Base-by-base conservation (phyloP, 73 alveolate species). In the Blepharisma stoltei region DNA sequence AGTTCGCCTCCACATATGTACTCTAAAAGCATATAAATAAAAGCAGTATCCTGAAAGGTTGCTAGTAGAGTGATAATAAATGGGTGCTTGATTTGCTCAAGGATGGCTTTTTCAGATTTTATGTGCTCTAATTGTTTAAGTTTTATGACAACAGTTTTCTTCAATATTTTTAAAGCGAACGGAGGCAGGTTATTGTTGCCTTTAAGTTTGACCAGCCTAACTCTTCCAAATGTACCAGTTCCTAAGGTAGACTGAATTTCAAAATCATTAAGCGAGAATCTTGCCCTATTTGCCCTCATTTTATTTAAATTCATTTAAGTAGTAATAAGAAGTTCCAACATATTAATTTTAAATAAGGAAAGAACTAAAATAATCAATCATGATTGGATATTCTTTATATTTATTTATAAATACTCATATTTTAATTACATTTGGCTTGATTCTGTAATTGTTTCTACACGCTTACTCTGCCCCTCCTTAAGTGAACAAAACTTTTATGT, bases 1-100 rank as follows among this genome's bases (percentile, higher is more conserved):
- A 92, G 86, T 76, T 92, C 98, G 4, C 98, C 98, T 54, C 98
- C 98, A 68, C 90, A 78, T 6, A 92, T 91, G 73, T 89, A 92
- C 41, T 92, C 98, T 45, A 92, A 88, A 23, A 92, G 87, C 98
- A 92, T 92, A 81, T 86, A 92, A 23, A 92, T 89, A 54, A 88
- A 92, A 41, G 86, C 55, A 7, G 80, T 83, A 54, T 90, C 92
- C 76, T 92, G 87, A 79, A 92, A 92, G 18, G 95, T 85, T 32
- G 81, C 71, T 68, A 60, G 76, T 11, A 60, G 70, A 67, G 83
- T 37, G 5, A 69, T 69, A 43, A 46, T 88, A 67, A 89, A 89
- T n/a, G 95, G 95, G 77, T 89, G 94, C 14, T 81, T 81, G 71
- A 89, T 81, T 45, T 81, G 25, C 45, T 85, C 89, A 6, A 89